Evolutionary conservation across 306 rosid species (phyloP).

Genomic region (Cucurbita argyrosperma): DNA sequence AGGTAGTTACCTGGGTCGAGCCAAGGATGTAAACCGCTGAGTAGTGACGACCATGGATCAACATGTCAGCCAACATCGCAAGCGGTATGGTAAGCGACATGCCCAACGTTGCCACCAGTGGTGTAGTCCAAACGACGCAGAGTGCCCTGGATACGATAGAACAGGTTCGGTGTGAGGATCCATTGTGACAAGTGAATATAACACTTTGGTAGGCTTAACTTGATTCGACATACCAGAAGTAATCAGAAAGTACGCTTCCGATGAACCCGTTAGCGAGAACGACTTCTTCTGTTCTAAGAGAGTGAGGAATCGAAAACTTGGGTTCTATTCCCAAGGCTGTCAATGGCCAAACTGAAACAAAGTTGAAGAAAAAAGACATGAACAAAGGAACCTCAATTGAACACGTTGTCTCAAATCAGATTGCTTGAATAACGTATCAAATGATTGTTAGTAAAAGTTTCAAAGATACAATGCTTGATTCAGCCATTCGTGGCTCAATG

Average conservation of each 20-base stretch:
- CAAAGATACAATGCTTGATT: not conserved
- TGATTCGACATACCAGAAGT: slow-evolving; percentile 51
- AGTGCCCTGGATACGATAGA: slow-evolving; percentile 53
- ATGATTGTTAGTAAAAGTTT: not conserved
- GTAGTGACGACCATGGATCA: slow-evolving; percentile 91
- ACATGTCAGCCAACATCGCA: slow-evolving; percentile 96
- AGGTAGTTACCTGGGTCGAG: slow-evolving; percentile 53
- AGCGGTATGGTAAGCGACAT: slow-evolving; percentile 98
- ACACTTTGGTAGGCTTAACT: not conserved
- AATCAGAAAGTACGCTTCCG: slow-evolving; percentile 95
- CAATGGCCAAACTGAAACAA: slow-evolving; percentile 73
- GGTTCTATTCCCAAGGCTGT: slow-evolving; percentile 93
- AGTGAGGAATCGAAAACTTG: slow-evolving; percentile 70
- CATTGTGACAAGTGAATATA: not conserved
- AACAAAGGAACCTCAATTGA: not conserved
- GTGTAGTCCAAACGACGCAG: slow-evolving; percentile 97
- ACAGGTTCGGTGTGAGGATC: slow-evolving; percentile 7
- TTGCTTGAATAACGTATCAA: not conserved
- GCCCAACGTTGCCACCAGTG: slow-evolving; percentile 95
- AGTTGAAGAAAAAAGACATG: not conserved
- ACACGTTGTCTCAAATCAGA: not conserved
- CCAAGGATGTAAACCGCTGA: slow-evolving; percentile 85
- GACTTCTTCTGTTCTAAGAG: slow-evolving; percentile 65
- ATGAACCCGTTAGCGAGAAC: slow-evolving; percentile 86
- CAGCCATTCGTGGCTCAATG: too few species aligned